Evolutionary conservation across 352 stramenopile species (phyloP).

Genomic region (Lagenidium sp.): DNA sequence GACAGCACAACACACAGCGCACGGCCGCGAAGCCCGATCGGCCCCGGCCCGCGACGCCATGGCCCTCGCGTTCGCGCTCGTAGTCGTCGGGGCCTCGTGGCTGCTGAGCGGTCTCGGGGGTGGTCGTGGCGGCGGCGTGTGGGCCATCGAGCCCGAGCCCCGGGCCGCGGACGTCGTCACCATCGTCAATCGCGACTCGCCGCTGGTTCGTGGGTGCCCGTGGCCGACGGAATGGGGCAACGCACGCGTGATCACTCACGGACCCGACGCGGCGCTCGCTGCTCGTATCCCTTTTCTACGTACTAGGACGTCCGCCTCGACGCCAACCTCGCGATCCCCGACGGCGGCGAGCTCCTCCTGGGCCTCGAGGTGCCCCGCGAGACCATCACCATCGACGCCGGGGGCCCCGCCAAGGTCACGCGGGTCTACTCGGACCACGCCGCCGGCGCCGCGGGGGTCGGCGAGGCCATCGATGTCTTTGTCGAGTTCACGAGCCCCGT

Average conservation of each 20-base stretch:
- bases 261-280: too few species aligned
- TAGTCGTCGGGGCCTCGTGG: too few species aligned
- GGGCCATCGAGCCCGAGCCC: conserved; percentile 35
- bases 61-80: too few species aligned
- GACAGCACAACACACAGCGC: too few species aligned
- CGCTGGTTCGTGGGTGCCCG: conserved; percentile 19
- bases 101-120: too few species aligned
- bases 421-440: conserved; percentile 46
- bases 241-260: too few species aligned
- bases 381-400: conserved; percentile 31
- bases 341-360: conserved; percentile 55
- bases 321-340: conserved; percentile 62
- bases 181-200: conserved; percentile 30
- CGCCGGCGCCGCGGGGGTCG: conserved; percentile 41
- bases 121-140: too few species aligned
- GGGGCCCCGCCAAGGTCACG: conserved; percentile 49
- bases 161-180: conserved; percentile 40
- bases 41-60: too few species aligned
- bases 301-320: conserved; percentile 43
- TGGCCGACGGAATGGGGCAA: too few species aligned
- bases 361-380: conserved; percentile 55
- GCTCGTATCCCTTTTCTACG: not conserved
- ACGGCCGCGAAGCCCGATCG: too few species aligned
- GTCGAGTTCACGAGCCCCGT: conserved; percentile 66
- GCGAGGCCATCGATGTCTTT: conserved; percentile 48